Conservation (phyloP, 805 yeast genomes). For the Kodamaea sagamina region DNA sequence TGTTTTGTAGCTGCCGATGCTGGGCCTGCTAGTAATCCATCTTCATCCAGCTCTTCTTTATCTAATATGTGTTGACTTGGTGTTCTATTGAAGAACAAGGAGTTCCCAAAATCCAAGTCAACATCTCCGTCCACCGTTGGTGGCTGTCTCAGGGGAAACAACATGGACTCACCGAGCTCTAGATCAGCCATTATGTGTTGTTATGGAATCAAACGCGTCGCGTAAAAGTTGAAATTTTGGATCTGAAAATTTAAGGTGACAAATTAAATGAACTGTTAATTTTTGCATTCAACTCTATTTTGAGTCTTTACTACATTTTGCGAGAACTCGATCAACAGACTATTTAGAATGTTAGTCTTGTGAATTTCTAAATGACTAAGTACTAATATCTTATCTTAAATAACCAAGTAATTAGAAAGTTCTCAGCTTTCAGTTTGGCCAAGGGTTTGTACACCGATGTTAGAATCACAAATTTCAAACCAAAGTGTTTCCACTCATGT, state of each 20-base stretch:
- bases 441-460: too few species aligned
- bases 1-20: slow-evolving; percentile 10
- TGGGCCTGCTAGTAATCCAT: neutral
- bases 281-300: too few species aligned
- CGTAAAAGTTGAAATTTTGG: neutral
- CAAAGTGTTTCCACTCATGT: too few species aligned
- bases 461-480: too few species aligned
- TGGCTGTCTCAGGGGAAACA: slow-evolving; percentile 1
- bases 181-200: neutral
- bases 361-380: too few species aligned
- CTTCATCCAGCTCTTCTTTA: neutral
- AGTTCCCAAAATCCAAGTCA: slow-evolving; percentile 4
- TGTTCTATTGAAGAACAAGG: slow-evolving; percentile 1
- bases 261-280: too few species aligned
- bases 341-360: too few species aligned
- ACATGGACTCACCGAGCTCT: slow-evolving; percentile 6
- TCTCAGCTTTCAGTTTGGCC: too few species aligned
- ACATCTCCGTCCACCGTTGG: neutral
- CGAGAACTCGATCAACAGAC: neutral
- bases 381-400: too few species aligned
- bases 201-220: neutral
- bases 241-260: neutral
- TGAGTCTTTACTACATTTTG: too few species aligned
- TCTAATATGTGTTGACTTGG: neutral
- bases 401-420: too few species aligned